Evolutionary conservation across 2,329 filamentous ascomycete species (phyloP).

Genomic region (Xylariales sp.): DNA sequence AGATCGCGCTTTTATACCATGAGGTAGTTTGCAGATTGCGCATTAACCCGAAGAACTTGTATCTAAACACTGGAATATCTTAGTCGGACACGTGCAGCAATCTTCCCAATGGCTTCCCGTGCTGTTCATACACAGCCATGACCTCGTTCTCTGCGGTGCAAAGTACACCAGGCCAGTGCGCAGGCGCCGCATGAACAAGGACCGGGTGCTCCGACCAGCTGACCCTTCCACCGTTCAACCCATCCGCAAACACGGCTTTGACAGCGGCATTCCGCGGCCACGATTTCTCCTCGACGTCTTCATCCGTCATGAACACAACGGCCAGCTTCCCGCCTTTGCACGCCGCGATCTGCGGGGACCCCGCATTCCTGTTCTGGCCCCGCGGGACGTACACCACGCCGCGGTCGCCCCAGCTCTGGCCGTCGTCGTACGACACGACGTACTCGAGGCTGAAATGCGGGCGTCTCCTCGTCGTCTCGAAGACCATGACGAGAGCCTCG

Average conservation of each 20-base stretch:
- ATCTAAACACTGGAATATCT: neutral
- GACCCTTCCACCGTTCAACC: conserved; percentile 50
- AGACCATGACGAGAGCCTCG: conserved; percentile 57
- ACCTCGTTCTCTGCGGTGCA: conserved; percentile 45
- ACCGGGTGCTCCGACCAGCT: conserved; percentile 50
- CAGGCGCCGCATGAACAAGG: conserved; percentile 45
- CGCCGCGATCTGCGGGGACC: conserved; percentile 58
- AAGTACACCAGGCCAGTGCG: conserved; percentile 54
- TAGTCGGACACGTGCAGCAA: conserved; percentile 37
- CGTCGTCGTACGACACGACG: conserved; percentile 58
- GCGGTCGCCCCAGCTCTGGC: conserved; percentile 54
- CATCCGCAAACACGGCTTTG: conserved; percentile 54
- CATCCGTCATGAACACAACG: conserved; percentile 61
- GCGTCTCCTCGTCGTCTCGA: conserved; percentile 57
- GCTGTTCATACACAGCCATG: conserved; percentile 49
- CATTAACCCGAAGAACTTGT: neutral
- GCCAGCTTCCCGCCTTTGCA: conserved; percentile 55
- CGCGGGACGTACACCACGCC: conserved; percentile 56
- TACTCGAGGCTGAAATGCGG: conserved; percentile 58
- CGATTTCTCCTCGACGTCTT: conserved; percentile 50
- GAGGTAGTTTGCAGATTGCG: neutral
- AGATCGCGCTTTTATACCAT: neutral
- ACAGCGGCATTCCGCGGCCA: conserved; percentile 57
- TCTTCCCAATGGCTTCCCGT: conserved; percentile 47
- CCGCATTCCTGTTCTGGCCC: conserved; percentile 54